Conservation (phyloP, 352 stramenopile species). For the Phytophthora syringae region DNA sequence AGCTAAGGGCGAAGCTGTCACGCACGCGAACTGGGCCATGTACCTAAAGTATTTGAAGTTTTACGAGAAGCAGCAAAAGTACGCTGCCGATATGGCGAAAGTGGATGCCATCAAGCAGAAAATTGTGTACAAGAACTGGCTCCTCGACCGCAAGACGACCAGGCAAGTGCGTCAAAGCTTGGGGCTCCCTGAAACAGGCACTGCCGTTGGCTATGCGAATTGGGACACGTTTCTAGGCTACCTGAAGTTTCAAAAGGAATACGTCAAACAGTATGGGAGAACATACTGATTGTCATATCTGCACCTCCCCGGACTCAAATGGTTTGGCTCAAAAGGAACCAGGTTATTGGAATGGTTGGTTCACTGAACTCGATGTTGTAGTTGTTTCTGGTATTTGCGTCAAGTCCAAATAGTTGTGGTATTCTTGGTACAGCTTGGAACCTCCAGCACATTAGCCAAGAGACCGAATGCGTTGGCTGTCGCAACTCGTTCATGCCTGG, state of each 20-base stretch:
- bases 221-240: conserved; percentile 15
- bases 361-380: too few species aligned
- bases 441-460: too few species aligned
- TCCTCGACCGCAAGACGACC: conserved; percentile 12
- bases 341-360: too few species aligned
- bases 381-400: too few species aligned
- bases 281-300: too few species aligned
- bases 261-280: conserved; percentile 2
- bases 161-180: conserved; percentile 13
- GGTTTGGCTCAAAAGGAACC: too few species aligned
- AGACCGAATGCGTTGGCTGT: conserved; percentile 9
- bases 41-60: conserved; percentile 24
- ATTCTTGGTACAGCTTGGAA: conserved; percentile 1
- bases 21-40: conserved; percentile 12
- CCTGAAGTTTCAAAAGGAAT: conserved; percentile 9
- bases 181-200: background rate
- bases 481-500: conserved; percentile 10
- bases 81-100: conserved; percentile 6
- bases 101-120: conserved; percentile 7
- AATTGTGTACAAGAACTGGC: conserved; percentile 16
- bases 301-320: too few species aligned
- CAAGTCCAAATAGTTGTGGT: background rate
- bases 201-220: background rate
- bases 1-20: conserved; percentile 16
- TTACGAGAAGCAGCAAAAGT: conserved; percentile 12